Evolutionary conservation across 2,329 filamentous ascomycete genomes (phyloP).

Genomic region (Simplicillium aogashimaense): DNA sequence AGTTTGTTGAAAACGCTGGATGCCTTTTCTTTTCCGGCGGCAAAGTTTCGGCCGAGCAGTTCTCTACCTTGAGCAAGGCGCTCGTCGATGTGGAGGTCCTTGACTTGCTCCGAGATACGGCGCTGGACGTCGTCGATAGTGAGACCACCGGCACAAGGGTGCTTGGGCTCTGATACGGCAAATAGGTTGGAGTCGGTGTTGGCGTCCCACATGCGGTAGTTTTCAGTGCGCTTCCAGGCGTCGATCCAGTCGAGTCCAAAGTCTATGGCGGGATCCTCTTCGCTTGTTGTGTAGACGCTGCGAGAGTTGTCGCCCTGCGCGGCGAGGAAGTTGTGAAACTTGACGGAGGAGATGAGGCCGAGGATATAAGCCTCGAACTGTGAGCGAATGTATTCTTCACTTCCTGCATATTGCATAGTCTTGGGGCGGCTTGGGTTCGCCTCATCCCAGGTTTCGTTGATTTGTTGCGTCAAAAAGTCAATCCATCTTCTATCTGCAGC

Average conservation of each 20-base stretch:
- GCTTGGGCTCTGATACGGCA: slow-evolving; percentile 84
- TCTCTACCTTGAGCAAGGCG: slow-evolving; percentile 75
- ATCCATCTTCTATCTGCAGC: slow-evolving; percentile 91
- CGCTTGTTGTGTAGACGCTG: slow-evolving; percentile 56
- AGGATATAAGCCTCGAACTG: slow-evolving; percentile 97
- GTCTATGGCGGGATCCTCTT: slow-evolving; percentile 77
- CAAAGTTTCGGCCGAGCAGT: slow-evolving; percentile 79
- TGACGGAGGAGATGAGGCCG: slow-evolving; percentile 76
- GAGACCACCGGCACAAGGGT: slow-evolving; percentile 86
- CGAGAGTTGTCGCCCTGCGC: slow-evolving; percentile 58
- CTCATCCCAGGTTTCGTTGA: slow-evolving; percentile 96
- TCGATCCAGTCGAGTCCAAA: slow-evolving; percentile 79
- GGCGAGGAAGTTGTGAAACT: slow-evolving; percentile 71
- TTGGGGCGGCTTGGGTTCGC: slow-evolving; percentile 82
- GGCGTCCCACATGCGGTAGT: slow-evolving; percentile 79
- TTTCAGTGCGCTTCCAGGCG: slow-evolving; percentile 81
- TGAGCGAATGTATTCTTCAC: slow-evolving; percentile 92
- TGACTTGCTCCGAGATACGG: slow-evolving; percentile 80
- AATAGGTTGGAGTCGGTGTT: slow-evolving; percentile 82
- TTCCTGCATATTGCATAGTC: slow-evolving; percentile 88
- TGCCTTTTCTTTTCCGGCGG: slow-evolving; percentile 79
- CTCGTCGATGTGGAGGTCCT: slow-evolving; percentile 89
- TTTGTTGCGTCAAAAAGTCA: slow-evolving; percentile 84
- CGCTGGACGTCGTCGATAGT: slow-evolving; percentile 92
- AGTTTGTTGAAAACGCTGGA: slow-evolving; percentile 78